phyloP scores from a whole-genome alignment of 345 rosid genomes.

The Ailanthus altissimus region DNA sequence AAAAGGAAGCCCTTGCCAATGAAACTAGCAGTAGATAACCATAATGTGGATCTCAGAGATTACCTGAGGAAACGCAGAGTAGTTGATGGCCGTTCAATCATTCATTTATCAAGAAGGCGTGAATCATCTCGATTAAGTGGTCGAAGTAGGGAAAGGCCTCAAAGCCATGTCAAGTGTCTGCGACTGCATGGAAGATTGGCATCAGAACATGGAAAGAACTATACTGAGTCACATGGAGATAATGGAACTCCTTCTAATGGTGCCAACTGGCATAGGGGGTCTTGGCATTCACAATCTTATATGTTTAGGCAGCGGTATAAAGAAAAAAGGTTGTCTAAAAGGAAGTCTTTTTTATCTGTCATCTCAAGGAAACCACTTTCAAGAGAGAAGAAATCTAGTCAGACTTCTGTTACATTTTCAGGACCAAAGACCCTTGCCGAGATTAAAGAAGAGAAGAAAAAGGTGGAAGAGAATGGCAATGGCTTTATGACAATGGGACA shows the following conservation, averaged over 20 bases:
- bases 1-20: slow-evolving; percentile 36
- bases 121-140: slow-evolving; percentile 25
- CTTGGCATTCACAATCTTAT: slow-evolving; percentile 21
- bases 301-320: slow-evolving; percentile 24
- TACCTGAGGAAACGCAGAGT: slow-evolving; percentile 31
- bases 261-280: slow-evolving; percentile 25
- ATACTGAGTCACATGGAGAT: slow-evolving; percentile 24
- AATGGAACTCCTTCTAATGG: slow-evolving; percentile 26
- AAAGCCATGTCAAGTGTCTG: slow-evolving; percentile 25
- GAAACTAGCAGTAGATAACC: slow-evolving; percentile 24
- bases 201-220: slow-evolving; percentile 33
- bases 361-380: slow-evolving; percentile 30
- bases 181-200: slow-evolving; percentile 33
- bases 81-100: slow-evolving; percentile 25
- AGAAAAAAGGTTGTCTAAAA: slow-evolving; percentile 27
- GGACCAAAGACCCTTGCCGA: slow-evolving; percentile 59
- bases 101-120: slow-evolving; percentile 31
- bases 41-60: slow-evolving; percentile 42
- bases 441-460: slow-evolving; percentile 52
- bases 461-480: slow-evolving; percentile 25
- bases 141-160: slow-evolving; percentile 27
- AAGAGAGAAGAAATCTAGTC: slow-evolving; percentile 31
- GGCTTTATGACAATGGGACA: slow-evolving; percentile 8
- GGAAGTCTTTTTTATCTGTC: slow-evolving; percentile 27
- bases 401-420: slow-evolving; percentile 35